Base-by-base conservation (phyloP, 768 basidiomycete species). In the Serendipita sp. region DNA sequence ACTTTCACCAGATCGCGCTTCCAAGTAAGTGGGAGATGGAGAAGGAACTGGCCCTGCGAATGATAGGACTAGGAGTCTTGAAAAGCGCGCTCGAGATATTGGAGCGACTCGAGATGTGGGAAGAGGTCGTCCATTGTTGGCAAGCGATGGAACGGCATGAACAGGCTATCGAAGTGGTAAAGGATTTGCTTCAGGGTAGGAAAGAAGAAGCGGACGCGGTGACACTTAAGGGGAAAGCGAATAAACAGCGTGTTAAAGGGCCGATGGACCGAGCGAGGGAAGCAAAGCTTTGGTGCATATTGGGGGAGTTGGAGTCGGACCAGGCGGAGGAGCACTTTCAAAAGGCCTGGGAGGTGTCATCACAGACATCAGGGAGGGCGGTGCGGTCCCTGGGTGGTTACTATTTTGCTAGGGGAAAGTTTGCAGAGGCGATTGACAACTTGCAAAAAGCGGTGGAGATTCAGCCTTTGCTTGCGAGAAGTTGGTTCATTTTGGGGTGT, bases 401-500 rank as follows among this genome's bases (percentile, higher is more conserved):
- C 66, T 77, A 89, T 71, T 94, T 94, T 68, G 78, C 85, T 1
- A 76, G 77, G 13, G 80, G 75, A 2, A 80, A 86, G 48, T 96
- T 80, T 68, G 66, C 70, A 11, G 75, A 82, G 63, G 83, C 90
- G 1, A 79, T 86, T 24, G 69, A 70, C 11, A 90, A 82, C 69
- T 74, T 98, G 61, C 77, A 81, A 64, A 78, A 76, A 42, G 92
- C 93, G 1, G 85, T 93, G 0, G 77, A 76, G 31, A 97, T 99
- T 68, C 93, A 97, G 69, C 95, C 96, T 2, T 75, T 97, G 53
- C 77, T 86, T 62, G 76, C 81, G n/a, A 81, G 90, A 3, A 85
- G 90, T 22, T 98, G 96, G 96, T 99, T 97, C 74, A 81, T 94
- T 41, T 81, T 99, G n/a, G 96, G 96, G 0, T 97, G 95, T 67